phyloP scores from a whole-genome alignment of 73 alveolate species.

The Paramecium bursaria region DNA sequence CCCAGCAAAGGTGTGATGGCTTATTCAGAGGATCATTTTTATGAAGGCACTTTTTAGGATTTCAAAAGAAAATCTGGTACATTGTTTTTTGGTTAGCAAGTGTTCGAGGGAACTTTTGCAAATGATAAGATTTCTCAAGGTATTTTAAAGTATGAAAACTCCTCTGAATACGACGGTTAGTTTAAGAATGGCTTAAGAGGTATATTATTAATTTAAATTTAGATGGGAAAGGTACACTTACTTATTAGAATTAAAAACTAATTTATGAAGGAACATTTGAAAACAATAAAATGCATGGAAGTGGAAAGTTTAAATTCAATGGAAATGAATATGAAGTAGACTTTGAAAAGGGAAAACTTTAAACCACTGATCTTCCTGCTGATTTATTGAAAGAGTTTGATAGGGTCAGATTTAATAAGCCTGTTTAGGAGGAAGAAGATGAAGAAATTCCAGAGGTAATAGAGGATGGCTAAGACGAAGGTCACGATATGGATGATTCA shows the following conservation, averaged over 20 bases:
- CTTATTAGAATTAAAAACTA: neutral
- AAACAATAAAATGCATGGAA: slow-evolving; percentile 69
- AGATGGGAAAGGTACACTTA: neutral
- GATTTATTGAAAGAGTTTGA: neutral
- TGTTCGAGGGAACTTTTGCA: slow-evolving; percentile 20
- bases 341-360: slow-evolving; percentile 32
- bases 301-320: slow-evolving; percentile 26
- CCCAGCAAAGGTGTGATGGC: slow-evolving; percentile 8
- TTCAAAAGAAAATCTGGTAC: slow-evolving; percentile 6
- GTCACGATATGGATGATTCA: neutral
- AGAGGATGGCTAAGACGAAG: slow-evolving; percentile 1
- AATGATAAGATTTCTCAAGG: slow-evolving; percentile 5
- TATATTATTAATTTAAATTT: neutral
- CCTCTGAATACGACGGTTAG: slow-evolving; percentile 11
- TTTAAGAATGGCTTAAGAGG: slow-evolving; percentile 30
- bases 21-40: slow-evolving; percentile 11
- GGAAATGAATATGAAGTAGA: slow-evolving; percentile 11
- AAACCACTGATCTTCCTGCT: slow-evolving; percentile 17
- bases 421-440: neutral
- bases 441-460: neutral
- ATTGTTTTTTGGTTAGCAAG: slow-evolving; percentile 1
- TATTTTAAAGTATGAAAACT: neutral
- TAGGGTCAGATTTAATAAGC: neutral
- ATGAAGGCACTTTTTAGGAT: neutral
- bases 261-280: slow-evolving; percentile 67